Conservation (phyloP, 176 grass and related monocot genomes). For the Musa beccarii region DNA sequence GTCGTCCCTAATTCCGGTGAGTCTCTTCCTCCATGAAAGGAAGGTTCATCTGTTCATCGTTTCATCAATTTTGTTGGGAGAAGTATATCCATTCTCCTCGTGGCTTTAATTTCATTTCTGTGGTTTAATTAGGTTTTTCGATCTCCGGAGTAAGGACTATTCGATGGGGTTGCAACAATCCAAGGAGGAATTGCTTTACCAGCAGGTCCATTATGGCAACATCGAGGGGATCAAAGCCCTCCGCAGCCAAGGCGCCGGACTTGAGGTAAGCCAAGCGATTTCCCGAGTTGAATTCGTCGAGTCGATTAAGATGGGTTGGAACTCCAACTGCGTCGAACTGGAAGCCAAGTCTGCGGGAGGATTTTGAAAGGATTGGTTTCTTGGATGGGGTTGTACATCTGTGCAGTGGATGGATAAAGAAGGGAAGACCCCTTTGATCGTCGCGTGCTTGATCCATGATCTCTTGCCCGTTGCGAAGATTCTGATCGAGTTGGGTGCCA, state of each 20-base stretch:
- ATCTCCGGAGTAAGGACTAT: neutral
- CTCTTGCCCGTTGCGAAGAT: slow-evolving; percentile 51
- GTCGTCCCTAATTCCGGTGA: no score
- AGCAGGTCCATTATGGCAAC: slow-evolving; percentile 89
- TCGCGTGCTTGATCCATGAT: slow-evolving; percentile 65
- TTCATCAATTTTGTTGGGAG: no score
- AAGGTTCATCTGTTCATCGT: no score
- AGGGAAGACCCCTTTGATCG: slow-evolving; percentile 81
- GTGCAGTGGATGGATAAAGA: slow-evolving; percentile 95
- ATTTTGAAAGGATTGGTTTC: neutral
- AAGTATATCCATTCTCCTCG: no score
- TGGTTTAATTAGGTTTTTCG: neutral
- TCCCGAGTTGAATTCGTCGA: neutral
- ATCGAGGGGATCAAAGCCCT: slow-evolving; percentile 58
- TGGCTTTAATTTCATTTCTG: neutral
- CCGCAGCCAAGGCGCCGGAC: slow-evolving; percentile 47
- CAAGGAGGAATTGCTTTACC: slow-evolving; percentile 84
- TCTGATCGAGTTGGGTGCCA: slow-evolving; percentile 68
- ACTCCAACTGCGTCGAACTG: no score
- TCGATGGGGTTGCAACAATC: slow-evolving; percentile 78
- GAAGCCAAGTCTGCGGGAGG: neutral
- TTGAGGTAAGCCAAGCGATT: slow-evolving; percentile 41
- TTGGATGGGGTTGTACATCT: neutral
- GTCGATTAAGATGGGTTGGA: neutral
- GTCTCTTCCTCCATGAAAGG: no score